Evolutionary conservation across 2,329 filamentous ascomycete species (phyloP).

Genomic region (Colletotrichum echinochloae): DNA sequence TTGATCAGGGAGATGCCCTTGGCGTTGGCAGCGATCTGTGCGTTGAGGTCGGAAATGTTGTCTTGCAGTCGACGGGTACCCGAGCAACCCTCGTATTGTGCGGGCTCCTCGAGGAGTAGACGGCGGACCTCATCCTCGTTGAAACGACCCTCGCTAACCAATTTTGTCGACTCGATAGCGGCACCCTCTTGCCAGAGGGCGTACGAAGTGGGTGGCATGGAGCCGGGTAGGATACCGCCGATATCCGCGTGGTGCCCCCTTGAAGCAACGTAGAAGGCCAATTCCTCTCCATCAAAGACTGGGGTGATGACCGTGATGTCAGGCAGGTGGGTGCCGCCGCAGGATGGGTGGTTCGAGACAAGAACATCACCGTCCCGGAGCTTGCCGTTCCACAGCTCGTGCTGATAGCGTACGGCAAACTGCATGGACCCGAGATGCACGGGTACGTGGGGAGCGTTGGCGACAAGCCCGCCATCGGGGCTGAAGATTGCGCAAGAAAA

Average conservation of each 20-base stretch:
- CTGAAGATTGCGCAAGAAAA: constrained; percentile 85
- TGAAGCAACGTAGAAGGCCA: constrained; percentile 50
- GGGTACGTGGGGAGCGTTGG: constrained; percentile 80
- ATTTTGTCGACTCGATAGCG: constrained; percentile 73
- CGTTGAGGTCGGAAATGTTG: constrained; percentile 81
- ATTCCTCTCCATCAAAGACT: constrained; percentile 48
- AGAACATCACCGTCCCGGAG: constrained; percentile 80
- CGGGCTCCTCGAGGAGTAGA: constrained; percentile 72
- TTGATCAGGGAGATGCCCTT: constrained; percentile 82
- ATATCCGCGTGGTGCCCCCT: constrained; percentile 58
- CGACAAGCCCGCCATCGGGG: constrained; percentile 76
- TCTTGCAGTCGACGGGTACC: constrained; percentile 79
- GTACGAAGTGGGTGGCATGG: constrained; percentile 82
- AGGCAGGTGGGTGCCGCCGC: constrained; percentile 53
- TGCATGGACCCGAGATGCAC: constrained; percentile 85
- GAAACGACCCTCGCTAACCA: constrained; percentile 82
- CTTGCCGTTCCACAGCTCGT: constrained; percentile 75
- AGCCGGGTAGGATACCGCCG: constrained; percentile 83
- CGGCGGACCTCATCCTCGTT: constrained; percentile 79
- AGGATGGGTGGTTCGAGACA: constrained; percentile 65
- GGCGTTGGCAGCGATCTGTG: constrained; percentile 80
- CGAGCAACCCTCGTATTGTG: constrained; percentile 73
- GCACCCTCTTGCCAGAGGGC: constrained; percentile 75
- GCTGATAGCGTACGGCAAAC: constrained; percentile 78
- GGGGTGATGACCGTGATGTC: constrained; percentile 58